These are phyloP conservation scores for Lophiotrema nucula DNA, from an alignment of 495 filamentous ascomycete genomes.

Conservation along the genomic window DNA sequence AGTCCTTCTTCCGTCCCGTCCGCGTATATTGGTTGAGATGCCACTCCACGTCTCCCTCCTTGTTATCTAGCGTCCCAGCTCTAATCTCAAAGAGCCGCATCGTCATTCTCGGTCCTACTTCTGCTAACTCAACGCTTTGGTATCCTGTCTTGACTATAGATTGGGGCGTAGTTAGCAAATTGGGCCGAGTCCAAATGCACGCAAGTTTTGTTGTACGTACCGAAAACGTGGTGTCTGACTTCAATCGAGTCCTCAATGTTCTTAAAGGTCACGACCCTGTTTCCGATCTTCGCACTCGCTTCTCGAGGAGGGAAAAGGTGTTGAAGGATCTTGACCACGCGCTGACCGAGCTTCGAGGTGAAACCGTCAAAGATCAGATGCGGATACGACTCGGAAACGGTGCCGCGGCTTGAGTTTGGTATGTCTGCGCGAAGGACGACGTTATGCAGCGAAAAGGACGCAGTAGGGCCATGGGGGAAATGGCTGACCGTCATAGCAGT, in stretches of 20 bases:
- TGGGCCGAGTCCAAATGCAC: too few species aligned
- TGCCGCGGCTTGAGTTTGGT: constrained; percentile 79
- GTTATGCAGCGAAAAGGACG: constrained; percentile 89
- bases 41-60: constrained; percentile 97
- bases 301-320: constrained; percentile 94
- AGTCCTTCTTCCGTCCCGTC: constrained; percentile 88
- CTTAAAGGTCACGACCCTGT: constrained; percentile 86
- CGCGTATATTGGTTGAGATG: constrained; percentile 90
- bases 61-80: constrained; percentile 89
- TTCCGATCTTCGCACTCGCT: constrained; percentile 72
- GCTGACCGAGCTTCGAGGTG: constrained; percentile 72
- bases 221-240: constrained; percentile 74
- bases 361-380: constrained; percentile 97
- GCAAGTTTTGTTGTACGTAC: too few species aligned
- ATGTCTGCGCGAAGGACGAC: constrained; percentile 93
- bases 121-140: constrained; percentile 81
- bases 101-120: constrained; percentile 94
- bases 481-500: constrained; percentile 76
- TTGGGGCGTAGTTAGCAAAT: too few species aligned
- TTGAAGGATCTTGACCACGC: constrained; percentile 87
- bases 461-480: constrained; percentile 90
- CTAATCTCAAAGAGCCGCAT: constrained; percentile 95
- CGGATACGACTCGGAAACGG: constrained; percentile 90
- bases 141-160: constrained; percentile 82
- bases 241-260: constrained; percentile 95